A percentile compares a stretch with the other conserved stretches of the same genome.
These are phyloP conservation scores for Colletotrichum echinochloae DNA, from an alignment of 2,329 filamentous ascomycete genomes.

Conservation along the genomic window DNA sequence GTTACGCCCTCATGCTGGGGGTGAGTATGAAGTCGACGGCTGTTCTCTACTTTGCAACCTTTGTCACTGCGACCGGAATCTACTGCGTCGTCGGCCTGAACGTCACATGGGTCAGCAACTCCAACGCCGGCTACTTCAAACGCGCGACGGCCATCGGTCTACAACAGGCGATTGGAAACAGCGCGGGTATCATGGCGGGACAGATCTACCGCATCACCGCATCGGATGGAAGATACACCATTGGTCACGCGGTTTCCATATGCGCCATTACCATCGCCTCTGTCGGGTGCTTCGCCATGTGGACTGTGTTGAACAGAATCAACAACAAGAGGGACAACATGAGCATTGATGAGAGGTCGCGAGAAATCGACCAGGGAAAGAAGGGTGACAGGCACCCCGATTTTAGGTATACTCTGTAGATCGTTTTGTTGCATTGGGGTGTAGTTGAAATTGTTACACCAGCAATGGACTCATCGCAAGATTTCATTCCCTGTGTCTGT, in stretches of 20 bases:
- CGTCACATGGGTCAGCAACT: slow-evolving; percentile 52
- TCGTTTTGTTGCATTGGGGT: not conserved
- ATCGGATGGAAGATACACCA: slow-evolving; percentile 28
- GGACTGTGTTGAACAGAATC: slow-evolving; percentile 21
- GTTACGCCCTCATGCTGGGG: slow-evolving; percentile 62
- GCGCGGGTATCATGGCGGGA: slow-evolving; percentile 57
- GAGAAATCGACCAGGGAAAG: slow-evolving; percentile 32
- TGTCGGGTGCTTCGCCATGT: slow-evolving; percentile 28
- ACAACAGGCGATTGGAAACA: slow-evolving; percentile 51
- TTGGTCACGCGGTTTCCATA: slow-evolving; percentile 35
- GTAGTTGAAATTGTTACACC: not conserved
- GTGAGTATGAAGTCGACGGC: slow-evolving; percentile 55
- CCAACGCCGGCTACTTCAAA: slow-evolving; percentile 58
- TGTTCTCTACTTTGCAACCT: slow-evolving; percentile 33
- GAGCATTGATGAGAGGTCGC: slow-evolving; percentile 32
- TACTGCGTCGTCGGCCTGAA: slow-evolving; percentile 53
- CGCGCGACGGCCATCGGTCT: slow-evolving; percentile 60
- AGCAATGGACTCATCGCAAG: not conserved
- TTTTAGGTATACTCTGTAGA: slow-evolving; percentile 34
- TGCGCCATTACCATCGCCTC: slow-evolving; percentile 34
- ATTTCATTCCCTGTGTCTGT: not conserved
- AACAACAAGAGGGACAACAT: slow-evolving; percentile 30
- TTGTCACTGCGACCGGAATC: slow-evolving; percentile 16
- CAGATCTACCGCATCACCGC: slow-evolving; percentile 48
- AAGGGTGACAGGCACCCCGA: slow-evolving; percentile 36